Evolutionary conservation across 2,329 filamentous ascomycete genomes (phyloP), one percentile per base, ranked within the genome.

Genomic region (Pestalotiopsis sp.): DNA sequence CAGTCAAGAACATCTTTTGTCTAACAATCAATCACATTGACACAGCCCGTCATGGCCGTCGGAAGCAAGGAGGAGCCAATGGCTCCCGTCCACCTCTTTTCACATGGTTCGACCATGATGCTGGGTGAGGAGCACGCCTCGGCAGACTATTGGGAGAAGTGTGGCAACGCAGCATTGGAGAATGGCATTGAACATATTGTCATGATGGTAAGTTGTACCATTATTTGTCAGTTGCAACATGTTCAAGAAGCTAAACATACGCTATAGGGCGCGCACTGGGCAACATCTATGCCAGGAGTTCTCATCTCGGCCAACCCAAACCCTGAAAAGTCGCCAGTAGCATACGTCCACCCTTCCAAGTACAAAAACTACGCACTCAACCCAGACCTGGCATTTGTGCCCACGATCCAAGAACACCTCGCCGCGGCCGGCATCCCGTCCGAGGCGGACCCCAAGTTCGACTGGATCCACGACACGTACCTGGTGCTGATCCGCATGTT

Each of bases 391-490:
- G 74, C 78, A 4, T 88, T 83, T 11, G 85, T 83, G 0, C 76
- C 84, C 20, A 79, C 80, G 9, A 87, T 86, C 74, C 82, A 90
- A 60, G 72, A 78, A 0, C 79, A 88, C 65, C 82, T 92, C 2
- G 71, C 77, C 4, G 74, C 76, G 2, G 82, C 83, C 1, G 89
- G 89, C 9, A 87, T 92, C 77, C 81, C 87, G 41, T 87, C 84
- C 1, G 75, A 77, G 3, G 79, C 77, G 1, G 89, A 92, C 74
- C 73, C 82, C 0, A 81, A 75, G 0, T 92, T 92, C 71, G 87
- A 92, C 74, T 92, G 90, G 90, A 92, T 92, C 75, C 90, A 93
- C 80, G 91, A 93, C 77, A 91, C 88, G 0, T 92, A 89, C 74
- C 84, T 92, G 3, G 86, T 92, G 68, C 81, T 92, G 9, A 90